Evolutionary conservation across 495 filamentous ascomycete genomes (phyloP).

Genomic region (Talaromyces adpressus): DNA sequence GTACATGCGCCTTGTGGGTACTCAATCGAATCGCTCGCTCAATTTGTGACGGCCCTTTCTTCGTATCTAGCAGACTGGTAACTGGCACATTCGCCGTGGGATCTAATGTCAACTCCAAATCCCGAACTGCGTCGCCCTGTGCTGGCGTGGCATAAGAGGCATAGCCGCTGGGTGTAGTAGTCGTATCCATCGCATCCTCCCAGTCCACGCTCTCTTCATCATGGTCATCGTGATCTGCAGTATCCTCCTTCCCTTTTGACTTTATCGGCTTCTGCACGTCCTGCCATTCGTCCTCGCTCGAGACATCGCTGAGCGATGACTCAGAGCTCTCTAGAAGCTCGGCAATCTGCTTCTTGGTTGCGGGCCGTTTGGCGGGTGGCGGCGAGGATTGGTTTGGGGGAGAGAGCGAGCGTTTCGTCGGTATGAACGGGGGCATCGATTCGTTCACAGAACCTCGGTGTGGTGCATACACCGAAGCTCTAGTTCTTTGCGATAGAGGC

Average conservation of each 20-base stretch:
- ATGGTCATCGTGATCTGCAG: constrained; percentile 42
- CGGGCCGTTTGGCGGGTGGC: constrained; percentile 58
- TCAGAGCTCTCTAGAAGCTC: constrained; percentile 45
- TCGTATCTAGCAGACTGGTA: constrained; percentile 56
- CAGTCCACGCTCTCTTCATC: constrained; percentile 76
- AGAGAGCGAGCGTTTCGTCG: constrained; percentile 35
- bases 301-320: constrained; percentile 58
- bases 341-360: constrained; percentile 41
- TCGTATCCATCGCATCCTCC: constrained; percentile 69
- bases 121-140: constrained; percentile 30
- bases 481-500: not conserved
- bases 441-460: not conserved
- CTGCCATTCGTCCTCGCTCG: constrained; percentile 14
- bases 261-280: constrained; percentile 10
- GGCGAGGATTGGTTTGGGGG: constrained; percentile 51
- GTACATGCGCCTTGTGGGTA: constrained; percentile 86
- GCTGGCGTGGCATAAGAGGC: constrained; percentile 8
- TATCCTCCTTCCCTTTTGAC: constrained; percentile 13
- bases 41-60: constrained; percentile 79
- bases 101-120: constrained; percentile 72
- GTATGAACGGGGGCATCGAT: constrained; percentile 46
- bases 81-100: constrained; percentile 46
- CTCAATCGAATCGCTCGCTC: constrained; percentile 68
- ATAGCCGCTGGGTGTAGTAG: constrained; percentile 16
- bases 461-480: not conserved